phyloP scores from a whole-genome alignment of 169 alveolate species.

The Fabrea salina region DNA sequence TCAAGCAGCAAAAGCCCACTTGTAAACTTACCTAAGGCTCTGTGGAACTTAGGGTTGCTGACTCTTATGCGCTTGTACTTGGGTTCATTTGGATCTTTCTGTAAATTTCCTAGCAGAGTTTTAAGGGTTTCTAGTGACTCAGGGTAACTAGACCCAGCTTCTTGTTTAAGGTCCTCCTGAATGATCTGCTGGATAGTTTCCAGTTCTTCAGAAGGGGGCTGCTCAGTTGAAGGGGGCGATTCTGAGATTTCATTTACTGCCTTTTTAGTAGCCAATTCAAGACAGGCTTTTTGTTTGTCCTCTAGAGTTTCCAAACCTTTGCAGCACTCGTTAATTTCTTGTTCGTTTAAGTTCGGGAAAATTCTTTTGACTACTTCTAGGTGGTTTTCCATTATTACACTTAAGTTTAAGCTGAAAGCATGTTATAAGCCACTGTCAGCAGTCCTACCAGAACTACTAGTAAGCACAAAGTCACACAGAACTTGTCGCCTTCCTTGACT shows the following conservation, averaged over 20 bases:
- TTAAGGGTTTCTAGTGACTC: too few species aligned
- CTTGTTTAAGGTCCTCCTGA: too few species aligned
- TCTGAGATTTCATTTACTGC: background rate
- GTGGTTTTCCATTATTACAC: background rate
- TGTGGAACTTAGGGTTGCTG: slow-evolving; percentile 19
- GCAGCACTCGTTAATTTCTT: background rate
- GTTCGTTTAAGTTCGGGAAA: background rate
- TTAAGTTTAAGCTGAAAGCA: too few species aligned
- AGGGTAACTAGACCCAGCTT: too few species aligned
- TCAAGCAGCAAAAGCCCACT: slow-evolving; percentile 5
- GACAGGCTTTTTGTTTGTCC: slow-evolving; percentile 7
- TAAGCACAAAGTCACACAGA: slow-evolving; percentile 4
- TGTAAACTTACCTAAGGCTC: background rate
- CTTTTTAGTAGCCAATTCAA: background rate
- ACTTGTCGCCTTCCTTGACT: slow-evolving; percentile 15
- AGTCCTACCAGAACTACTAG: slow-evolving; percentile 7
- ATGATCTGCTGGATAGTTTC: too few species aligned
- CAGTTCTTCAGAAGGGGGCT: too few species aligned
- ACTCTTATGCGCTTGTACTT: background rate
- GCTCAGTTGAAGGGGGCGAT: slow-evolving; percentile 8
- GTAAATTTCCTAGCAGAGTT: background rate
- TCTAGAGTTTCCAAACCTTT: background rate
- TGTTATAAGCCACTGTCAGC: background rate
- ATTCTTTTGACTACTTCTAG: background rate
- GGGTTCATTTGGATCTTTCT: background rate